Percentiles rank a stretch among this genome's conserved stretches.
These are phyloP conservation scores for Colletotrichum higginsianum DNA, from an alignment of 2,329 filamentous ascomycete species.

Conservation along the genomic window DNA sequence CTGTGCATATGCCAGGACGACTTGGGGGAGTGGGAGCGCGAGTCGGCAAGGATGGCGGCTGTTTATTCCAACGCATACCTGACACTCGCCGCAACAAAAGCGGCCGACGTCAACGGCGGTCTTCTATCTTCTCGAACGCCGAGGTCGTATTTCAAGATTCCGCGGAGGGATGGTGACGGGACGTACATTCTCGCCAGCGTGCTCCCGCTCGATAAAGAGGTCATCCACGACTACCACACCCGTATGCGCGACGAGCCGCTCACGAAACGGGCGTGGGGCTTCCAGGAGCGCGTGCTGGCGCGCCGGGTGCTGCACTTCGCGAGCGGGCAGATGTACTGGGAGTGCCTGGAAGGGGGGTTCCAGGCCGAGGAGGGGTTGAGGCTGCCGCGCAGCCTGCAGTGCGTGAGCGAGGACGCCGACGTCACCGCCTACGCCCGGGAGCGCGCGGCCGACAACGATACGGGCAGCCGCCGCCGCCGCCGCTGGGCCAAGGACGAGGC, in stretches of 20 bases:
- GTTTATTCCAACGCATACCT: conserved; percentile 48
- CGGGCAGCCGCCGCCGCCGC: neutral
- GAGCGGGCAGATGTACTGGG: conserved; percentile 29
- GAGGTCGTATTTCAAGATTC: conserved; percentile 17
- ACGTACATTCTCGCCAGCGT: conserved; percentile 14
- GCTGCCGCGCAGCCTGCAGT: neutral
- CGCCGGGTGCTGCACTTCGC: conserved; percentile 48
- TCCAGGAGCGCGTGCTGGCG: conserved; percentile 50
- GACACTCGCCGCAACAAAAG: conserved; percentile 45
- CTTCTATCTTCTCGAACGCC: conserved; percentile 37
- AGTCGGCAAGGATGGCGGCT: conserved; percentile 46
- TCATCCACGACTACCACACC: conserved; percentile 8
- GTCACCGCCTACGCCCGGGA: neutral
- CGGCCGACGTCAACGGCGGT: conserved; percentile 43
- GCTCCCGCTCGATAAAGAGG: conserved; percentile 18
- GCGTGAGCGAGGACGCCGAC: neutral
- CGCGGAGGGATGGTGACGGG: neutral
- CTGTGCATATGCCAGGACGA: conserved; percentile 51
- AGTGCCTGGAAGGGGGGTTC: conserved; percentile 35
- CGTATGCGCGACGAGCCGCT: conserved; percentile 27
- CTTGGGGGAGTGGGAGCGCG: conserved; percentile 45
- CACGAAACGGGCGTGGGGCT: conserved; percentile 47
- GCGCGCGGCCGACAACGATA: neutral
- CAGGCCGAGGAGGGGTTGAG: conserved; percentile 28
- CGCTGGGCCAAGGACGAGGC: no score